Conservation (phyloP, 2,329 filamentous ascomycete species). For the Tolypocladium capitatum region DNA sequence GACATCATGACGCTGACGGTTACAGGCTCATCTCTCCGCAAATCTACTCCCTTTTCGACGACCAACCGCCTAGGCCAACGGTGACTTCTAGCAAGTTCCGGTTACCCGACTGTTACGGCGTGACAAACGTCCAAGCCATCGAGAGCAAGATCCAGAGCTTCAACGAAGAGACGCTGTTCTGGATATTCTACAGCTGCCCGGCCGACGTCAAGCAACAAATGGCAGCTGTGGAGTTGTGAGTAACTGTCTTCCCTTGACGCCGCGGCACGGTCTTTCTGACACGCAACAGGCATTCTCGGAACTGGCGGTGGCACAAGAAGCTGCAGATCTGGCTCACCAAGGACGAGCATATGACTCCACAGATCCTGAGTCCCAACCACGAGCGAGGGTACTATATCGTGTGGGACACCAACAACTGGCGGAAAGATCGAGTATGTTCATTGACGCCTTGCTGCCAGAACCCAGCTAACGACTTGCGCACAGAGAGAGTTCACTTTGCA, state of each 20-base stretch:
- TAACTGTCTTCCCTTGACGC: not conserved
- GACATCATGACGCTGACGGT: conserved; percentile 6
- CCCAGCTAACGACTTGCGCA: conserved; percentile 2
- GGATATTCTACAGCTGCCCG: conserved; percentile 57
- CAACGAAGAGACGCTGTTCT: conserved; percentile 56
- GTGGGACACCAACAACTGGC: conserved; percentile 50
- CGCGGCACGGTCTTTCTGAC: not conserved
- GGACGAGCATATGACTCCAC: conserved; percentile 51
- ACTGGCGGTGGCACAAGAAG: conserved; percentile 59
- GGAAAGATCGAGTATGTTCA: conserved; percentile 44
- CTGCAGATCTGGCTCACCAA: conserved; percentile 54
- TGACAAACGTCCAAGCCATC: conserved; percentile 52
- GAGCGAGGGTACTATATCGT: conserved; percentile 56
- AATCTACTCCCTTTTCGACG: conserved; percentile 48
- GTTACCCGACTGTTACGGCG: conserved; percentile 53
- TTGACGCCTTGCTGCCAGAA: conserved; percentile 8
- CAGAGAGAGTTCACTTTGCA: conserved; percentile 48
- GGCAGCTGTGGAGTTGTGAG: conserved; percentile 51
- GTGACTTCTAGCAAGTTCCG: conserved; percentile 37
- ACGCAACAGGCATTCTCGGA: conserved; percentile 40
- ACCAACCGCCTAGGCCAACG: conserved; percentile 42
- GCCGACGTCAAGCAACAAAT: conserved; percentile 49
- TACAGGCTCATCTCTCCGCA: conserved; percentile 42
- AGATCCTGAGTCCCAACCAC: conserved; percentile 41
- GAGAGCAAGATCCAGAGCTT: conserved; percentile 53